Base-by-base conservation (phyloP, 2,329 filamentous ascomycete genomes). In the Colletotrichum salicis region DNA sequence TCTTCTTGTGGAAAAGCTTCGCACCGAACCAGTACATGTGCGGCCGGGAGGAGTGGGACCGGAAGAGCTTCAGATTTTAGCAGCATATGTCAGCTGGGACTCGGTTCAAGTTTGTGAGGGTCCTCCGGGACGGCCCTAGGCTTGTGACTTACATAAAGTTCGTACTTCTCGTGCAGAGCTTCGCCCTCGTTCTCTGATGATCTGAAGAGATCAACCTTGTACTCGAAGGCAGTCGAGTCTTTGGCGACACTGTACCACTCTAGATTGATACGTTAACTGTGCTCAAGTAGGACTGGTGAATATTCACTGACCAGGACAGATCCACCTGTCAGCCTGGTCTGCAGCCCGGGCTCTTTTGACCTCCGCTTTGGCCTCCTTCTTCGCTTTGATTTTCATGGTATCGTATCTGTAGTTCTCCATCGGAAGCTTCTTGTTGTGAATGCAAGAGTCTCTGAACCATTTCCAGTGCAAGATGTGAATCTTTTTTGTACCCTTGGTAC, bases 211-310 rank as follows among this genome's bases (percentile, higher is more conserved):
- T 85, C 84, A 69, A 93, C 82, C 65, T 91, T 85, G 80, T 94
- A 94, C 4, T 83, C 79, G 78, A 94, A 93, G 59, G 86, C 87
- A 0, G 86, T 87, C 3, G 76, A 67, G 78, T 96, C 93, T 22
- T 80, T 82, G 80, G 92, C 94, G 72, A 93, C 80, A 71, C 90
- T 90, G 76, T 91, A 89, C n/a, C 89, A 82, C 41, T 85, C 90
- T 92, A 69, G 4, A 37, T 13, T 52, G 65, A 37, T n/a, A 29
- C 15, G 51, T 48, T 0, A 52, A 29, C 56, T 3, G 12, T 31
- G 8, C 6, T 29, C 24, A 57, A 19, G 73, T 64, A 10, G 52
- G 3, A 61, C 13, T 35, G 4, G 52, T 1, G 22, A 31, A n/a
- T 3, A 19, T n/a, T 1, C 24, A 82, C 84, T 75, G 79, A 89